Base-by-base conservation (phyloP, 768 basidiomycete species). In the Boletales sp. region DNA sequence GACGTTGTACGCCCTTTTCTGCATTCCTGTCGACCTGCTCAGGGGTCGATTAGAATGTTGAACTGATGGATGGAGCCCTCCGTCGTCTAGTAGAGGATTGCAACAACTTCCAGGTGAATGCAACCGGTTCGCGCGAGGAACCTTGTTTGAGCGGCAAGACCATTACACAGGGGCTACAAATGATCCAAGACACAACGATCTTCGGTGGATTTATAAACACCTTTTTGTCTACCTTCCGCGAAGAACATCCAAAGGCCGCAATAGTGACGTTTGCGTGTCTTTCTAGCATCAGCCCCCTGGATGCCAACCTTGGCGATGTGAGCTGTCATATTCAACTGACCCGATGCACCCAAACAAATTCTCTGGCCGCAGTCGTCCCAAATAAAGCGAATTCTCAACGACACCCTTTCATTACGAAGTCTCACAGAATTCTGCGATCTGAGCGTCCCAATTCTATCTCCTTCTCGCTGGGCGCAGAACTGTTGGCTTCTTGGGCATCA, bases 81-180 rank as follows among this genome's bases (percentile, higher is more conserved):
- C 77, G 89, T 15, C 69, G 75, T 14, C 78, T 86, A 47, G 74
- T 87, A 5, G 89, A 92, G 61, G 87, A 89, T 55, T 87, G 86
- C 59, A 78, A 90, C 61, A 77, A 78, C 45, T 72, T 85, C 13
- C 89, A 90, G 79, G 88, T 86, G 55, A 47, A 44, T 40, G 3
- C 21, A 7, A 17, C 39, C 29, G 38, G 30, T 12, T 52, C 9
- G 0, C 46, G 24, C 34, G 14, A 14, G 14, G 32, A 35, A 36
- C 39, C 41, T 0, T 27, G 35, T 29, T 29, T 55, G 17, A 57
- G 45, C n/a, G 32, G 2, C 41, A 19, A 11, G 4, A n/a, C 40
- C 35, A 24, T 51, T 11, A 13, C 13, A 14, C 54, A 90, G 86
- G 89, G 89, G 5, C 53, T 89, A 13, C 87, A 91, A 70, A 62